These are phyloP conservation scores for Alternaria burnsii DNA, from an alignment of 2,329 filamentous ascomycete species.

Conservation along the genomic window DNA sequence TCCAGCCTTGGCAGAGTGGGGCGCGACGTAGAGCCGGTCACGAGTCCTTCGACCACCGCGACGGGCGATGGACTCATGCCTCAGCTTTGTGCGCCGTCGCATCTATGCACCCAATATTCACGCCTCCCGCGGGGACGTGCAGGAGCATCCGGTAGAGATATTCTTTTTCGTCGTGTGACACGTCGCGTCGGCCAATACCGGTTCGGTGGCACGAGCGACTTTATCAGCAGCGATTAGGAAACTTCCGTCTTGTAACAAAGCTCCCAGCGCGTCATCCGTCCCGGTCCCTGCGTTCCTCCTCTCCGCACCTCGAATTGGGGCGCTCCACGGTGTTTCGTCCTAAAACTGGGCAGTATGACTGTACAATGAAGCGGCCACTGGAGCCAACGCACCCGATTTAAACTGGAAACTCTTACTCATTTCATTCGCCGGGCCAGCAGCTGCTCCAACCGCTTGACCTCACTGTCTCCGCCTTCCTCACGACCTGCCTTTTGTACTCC, in stretches of 20 bases:
- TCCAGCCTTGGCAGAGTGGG: conserved; percentile 32
- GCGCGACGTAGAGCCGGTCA: conserved; percentile 20
- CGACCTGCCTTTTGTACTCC: conserved; percentile 32
- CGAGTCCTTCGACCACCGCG: conserved; percentile 14
- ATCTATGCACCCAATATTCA: conserved; percentile 5
- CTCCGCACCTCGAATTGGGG: conserved; percentile 30
- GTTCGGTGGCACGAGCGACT: conserved; percentile 29
- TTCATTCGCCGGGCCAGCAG: conserved; percentile 40
- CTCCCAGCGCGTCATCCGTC: conserved; percentile 42
- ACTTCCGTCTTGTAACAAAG: conserved; percentile 33
- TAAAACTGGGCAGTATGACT: conserved; percentile 24
- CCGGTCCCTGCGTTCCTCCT: conserved; percentile 27
- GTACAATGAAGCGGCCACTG: conserved; percentile 36
- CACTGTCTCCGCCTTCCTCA: conserved; percentile 34
- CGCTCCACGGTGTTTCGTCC: conserved; percentile 34
- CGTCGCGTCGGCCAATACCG: conserved; percentile 21
- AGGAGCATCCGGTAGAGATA: conserved; percentile 1
- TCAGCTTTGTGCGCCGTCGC: conserved; percentile 14
- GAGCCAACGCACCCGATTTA: conserved; percentile 46
- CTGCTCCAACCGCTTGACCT: conserved; percentile 44
- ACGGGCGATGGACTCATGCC: conserved; percentile 13
- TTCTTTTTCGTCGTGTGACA: conserved; percentile 38
- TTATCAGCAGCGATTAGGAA: conserved; percentile 40
- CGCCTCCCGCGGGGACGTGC: conserved; percentile 6
- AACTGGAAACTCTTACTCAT: conserved; percentile 41